A percentile compares a stretch with the other conserved stretches of the same genome.
Evolutionary conservation across 75 land plant genomes (phyloP).

Genomic region (Isoetes taiwanensis): DNA sequence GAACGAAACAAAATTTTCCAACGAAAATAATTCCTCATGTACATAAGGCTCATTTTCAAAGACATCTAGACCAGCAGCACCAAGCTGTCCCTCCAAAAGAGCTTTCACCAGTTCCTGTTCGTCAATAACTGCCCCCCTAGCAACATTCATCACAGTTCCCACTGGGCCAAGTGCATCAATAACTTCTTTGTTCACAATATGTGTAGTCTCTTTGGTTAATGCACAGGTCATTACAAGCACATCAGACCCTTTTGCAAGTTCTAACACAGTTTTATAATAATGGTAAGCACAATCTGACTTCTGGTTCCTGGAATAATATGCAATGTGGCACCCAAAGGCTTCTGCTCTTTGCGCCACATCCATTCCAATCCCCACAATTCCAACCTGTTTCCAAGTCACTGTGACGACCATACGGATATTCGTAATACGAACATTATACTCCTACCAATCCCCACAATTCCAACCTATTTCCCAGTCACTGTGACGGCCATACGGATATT

Average conservation of each 20-base stretch:
- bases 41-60: slow-evolving; percentile 82
- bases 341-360: slow-evolving; percentile 78
- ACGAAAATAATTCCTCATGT: slow-evolving; percentile 53
- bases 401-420: no score
- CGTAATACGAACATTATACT: no score
- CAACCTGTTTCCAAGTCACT: no score
- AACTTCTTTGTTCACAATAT: slow-evolving; percentile 67
- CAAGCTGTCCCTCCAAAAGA: slow-evolving; percentile 55
- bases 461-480: no score
- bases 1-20: slow-evolving; percentile 79
- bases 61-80: slow-evolving; percentile 89
- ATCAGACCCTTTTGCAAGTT: slow-evolving; percentile 56
- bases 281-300: slow-evolving; percentile 44
- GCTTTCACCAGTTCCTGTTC: slow-evolving; percentile 87
- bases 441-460: no score
- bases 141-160: slow-evolving; percentile 76
- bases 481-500: no score
- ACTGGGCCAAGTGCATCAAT: slow-evolving; percentile 77
- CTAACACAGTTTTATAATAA: slow-evolving; percentile 42
- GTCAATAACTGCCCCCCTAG: slow-evolving; percentile 64
- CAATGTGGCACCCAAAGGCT: slow-evolving; percentile 68
- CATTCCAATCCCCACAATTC: slow-evolving; percentile 79
- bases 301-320: slow-evolving; percentile 57
- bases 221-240: slow-evolving; percentile 73
- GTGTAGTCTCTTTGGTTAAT: slow-evolving; percentile 52